A percentile compares a stretch with the other conserved stretches of the same genome.
These are phyloP conservation scores for Pseudocercospora fijiensis DNA, from an alignment of 2,329 filamentous ascomycete species.

Conservation along the genomic window DNA sequence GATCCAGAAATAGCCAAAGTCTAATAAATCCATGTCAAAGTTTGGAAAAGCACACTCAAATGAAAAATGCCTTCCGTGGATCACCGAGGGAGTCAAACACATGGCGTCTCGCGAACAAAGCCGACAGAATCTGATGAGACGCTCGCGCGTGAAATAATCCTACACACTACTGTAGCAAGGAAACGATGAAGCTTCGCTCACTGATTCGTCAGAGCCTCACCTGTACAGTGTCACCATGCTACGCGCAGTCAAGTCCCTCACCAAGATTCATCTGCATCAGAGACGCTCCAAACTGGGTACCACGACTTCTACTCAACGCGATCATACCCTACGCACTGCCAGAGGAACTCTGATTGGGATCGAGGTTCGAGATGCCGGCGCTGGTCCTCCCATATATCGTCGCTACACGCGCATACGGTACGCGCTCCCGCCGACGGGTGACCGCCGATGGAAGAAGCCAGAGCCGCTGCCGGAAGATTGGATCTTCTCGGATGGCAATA, in stretches of 20 bases:
- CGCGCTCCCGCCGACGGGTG: constrained; percentile 21
- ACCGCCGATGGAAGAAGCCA: constrained; percentile 24
- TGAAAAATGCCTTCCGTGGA: not conserved
- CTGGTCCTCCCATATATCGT: constrained; percentile 19
- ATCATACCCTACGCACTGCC: constrained; percentile 17
- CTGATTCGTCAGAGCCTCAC: not conserved
- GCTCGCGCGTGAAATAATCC: not conserved
- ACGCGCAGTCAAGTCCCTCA: constrained; percentile 16
- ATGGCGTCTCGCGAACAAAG: not conserved
- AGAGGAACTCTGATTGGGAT: constrained; percentile 21
- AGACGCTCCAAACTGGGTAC: constrained; percentile 12
- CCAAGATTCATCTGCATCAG: constrained; percentile 7
- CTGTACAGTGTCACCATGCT: constrained; percentile 12
- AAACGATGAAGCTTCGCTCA: not conserved
- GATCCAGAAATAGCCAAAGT: not conserved
- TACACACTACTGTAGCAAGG: not conserved
- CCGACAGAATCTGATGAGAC: not conserved
- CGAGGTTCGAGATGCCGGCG: constrained; percentile 20
- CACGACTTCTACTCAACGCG: constrained; percentile 17
- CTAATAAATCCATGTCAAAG: constrained; percentile 3
- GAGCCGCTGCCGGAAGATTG: constrained; percentile 23
- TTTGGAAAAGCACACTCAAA: not conserved
- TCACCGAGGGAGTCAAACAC: not conserved
- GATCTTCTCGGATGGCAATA: constrained; percentile 24
- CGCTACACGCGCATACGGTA: constrained; percentile 23